Conservation (phyloP, 495 filamentous ascomycete species). For the Aspergillus incahuasiensis region DNA sequence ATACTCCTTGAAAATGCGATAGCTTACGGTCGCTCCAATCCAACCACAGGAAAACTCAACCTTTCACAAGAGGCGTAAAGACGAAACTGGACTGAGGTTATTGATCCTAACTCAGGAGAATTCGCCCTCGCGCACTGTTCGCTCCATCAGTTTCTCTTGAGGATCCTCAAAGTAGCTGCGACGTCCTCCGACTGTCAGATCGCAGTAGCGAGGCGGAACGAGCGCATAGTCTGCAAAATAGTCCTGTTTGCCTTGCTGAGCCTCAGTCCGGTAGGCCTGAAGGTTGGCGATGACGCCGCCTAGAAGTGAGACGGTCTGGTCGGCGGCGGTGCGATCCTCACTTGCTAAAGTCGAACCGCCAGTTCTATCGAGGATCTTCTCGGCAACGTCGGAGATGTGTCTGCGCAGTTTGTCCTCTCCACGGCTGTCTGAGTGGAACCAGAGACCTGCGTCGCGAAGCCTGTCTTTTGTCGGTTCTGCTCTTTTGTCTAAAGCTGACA, state of each 20-base stretch:
- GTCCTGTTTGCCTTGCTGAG: background rate
- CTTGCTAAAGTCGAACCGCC: background rate
- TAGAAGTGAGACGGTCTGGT: conserved; percentile 19
- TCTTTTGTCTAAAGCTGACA: background rate
- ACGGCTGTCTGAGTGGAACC: conserved; percentile 25
- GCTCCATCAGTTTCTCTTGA: background rate
- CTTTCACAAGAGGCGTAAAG: background rate
- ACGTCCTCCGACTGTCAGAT: conserved; percentile 7
- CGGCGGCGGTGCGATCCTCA: conserved; percentile 7
- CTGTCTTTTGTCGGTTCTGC: conserved; percentile 1
- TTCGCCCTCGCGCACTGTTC: background rate
- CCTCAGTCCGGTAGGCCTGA: conserved; percentile 13
- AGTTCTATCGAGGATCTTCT: conserved; percentile 12
- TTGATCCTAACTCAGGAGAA: background rate
- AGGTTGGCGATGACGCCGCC: conserved; percentile 24
- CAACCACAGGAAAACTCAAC: no score
- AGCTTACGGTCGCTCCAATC: no score
- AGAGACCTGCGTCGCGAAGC: conserved; percentile 18
- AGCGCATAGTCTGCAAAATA: conserved; percentile 19
- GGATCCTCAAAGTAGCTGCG: conserved; percentile 25
- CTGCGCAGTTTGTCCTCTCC: conserved; percentile 17
- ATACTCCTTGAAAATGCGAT: no score
- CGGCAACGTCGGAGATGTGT: conserved; percentile 17
- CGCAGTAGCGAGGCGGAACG: conserved; percentile 8
- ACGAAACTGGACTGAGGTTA: no score